Evolutionary conservation across 2,329 filamentous ascomycete genomes (phyloP), one percentile per base, ranked within the genome.

Genomic region (Phialocephala sp.): DNA sequence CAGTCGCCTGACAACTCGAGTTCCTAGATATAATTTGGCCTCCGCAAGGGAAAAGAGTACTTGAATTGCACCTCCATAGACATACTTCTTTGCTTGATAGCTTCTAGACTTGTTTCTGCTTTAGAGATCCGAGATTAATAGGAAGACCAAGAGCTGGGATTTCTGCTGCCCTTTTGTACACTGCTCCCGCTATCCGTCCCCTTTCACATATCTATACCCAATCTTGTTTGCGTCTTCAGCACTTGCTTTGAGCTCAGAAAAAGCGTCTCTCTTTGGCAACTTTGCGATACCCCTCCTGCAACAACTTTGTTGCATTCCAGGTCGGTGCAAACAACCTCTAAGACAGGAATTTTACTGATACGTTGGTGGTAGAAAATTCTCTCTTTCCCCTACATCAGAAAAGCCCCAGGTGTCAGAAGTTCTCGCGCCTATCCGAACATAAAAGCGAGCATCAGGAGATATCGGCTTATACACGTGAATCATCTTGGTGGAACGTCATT

Each of bases 141-240:
- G 72, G 67, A 72, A 72, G 54, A 74, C 73, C 72, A 74, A 75
- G 73, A 72, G 73, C 73, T 75, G 73, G 71, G 71, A 72, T 72
- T 70, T 69, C 65, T 66, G 24, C 22, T 55, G 66, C 47, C 35
- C 62, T 32, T 45, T 37, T 66, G 43, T 27, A 54, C 24, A 27
- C 22, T 54, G n/a, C 50, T 20, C 22, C 47, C 6, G 5, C 50
- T 4, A 41, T 41, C 37, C 37, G 9, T 18, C 27, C 8, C 45
- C 45, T 55, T 62, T 55, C 52, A 43, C 24, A 14, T 47, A 50
- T 60, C 36, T 57, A 56, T 62, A 62, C 54, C 55, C 54, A 22
- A 12, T 61, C 35, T 27, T 56, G 37, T 50, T 64, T 60, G 37
- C 55, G 15, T 39, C 39, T 39, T 22, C 27, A 41, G 36, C 32